Percentiles rank a stretch among this genome's conserved stretches.
Conservation (phyloP, 306 rosid species). For the Cercis canadensis region DNA sequence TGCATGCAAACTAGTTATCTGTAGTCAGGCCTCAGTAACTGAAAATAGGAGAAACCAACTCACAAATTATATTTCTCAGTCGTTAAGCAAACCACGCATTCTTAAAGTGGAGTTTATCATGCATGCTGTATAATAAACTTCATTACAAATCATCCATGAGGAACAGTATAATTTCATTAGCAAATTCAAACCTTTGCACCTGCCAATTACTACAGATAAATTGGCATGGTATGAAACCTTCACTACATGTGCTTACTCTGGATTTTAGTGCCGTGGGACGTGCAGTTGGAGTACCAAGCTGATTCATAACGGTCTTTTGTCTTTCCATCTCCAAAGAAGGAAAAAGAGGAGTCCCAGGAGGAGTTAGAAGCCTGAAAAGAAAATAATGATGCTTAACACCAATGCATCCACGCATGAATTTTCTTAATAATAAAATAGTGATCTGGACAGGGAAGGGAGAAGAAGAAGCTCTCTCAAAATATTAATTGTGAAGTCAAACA, state of each 20-base stretch:
- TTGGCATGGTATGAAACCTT: slow-evolving; percentile 26
- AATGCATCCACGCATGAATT: background rate
- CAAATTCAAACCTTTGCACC: slow-evolving; percentile 16
- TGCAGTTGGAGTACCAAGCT: slow-evolving; percentile 72
- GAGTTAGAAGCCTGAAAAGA: slow-evolving; percentile 88
- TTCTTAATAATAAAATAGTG: too few species aligned
- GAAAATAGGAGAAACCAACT: slow-evolving; percentile 11
- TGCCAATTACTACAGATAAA: slow-evolving; percentile 23
- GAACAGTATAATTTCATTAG: slow-evolving; percentile 5
- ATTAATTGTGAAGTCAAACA: too few species aligned
- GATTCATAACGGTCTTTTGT: slow-evolving; percentile 76
- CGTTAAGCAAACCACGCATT: slow-evolving; percentile 16
- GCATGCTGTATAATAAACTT: slow-evolving; percentile 22
- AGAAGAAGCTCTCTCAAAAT: too few species aligned
- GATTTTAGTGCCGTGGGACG: slow-evolving; percentile 81
- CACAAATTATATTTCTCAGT: slow-evolving; percentile 19
- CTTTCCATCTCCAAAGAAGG: slow-evolving; percentile 94
- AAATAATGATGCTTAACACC: slow-evolving; percentile 33
- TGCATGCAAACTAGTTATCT: background rate
- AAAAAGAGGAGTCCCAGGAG: slow-evolving; percentile 98
- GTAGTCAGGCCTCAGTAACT: background rate
- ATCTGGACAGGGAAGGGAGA: too few species aligned
- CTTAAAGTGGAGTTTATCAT: slow-evolving; percentile 27
- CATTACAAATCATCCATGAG: background rate
- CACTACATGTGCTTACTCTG: slow-evolving; percentile 66